These are phyloP conservation scores for Diospyros lotus DNA, from an alignment of 148 eudicot genomes.

Conservation along the genomic window DNA sequence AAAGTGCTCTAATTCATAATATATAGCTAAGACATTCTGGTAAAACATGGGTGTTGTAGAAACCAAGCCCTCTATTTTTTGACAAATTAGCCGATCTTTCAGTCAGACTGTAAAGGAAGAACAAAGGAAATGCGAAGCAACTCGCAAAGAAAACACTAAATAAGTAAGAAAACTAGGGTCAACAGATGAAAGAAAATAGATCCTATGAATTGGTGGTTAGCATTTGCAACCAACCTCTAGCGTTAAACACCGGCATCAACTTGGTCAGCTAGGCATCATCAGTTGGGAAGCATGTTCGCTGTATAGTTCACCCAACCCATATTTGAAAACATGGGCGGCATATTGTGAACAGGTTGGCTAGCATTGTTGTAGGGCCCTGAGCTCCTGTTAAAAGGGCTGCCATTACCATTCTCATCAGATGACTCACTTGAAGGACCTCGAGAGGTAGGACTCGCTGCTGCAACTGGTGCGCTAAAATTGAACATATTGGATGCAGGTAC, in stretches of 20 bases:
- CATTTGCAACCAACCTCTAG: constrained; percentile 25
- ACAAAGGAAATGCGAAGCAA: background rate
- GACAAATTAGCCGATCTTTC: constrained; percentile 6
- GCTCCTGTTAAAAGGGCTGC: constrained; percentile 29
- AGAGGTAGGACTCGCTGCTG: constrained; percentile 53
- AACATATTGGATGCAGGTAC: constrained; percentile 42
- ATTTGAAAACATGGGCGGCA: constrained; percentile 60
- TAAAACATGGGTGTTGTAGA: background rate
- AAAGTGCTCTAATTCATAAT: background rate
- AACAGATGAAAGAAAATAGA: constrained; percentile 1
- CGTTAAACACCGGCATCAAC: background rate
- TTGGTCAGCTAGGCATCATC: constrained; percentile 1
- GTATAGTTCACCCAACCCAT: constrained; percentile 65
- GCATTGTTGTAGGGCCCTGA: constrained; percentile 46
- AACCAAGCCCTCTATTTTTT: constrained; percentile 5
- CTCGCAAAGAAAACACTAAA: constrained; percentile 4
- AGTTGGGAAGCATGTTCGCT: constrained; percentile 48
- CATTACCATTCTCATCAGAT: constrained; percentile 57
- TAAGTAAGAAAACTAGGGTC: constrained; percentile 7
- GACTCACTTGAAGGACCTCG: constrained; percentile 70
- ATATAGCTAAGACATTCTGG: background rate
- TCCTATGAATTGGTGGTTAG: constrained; percentile 38
- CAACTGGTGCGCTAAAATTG: constrained; percentile 30
- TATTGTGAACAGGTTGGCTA: constrained; percentile 49
- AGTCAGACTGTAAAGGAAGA: background rate